Percentiles rank a stretch among this genome's conserved stretches.
phyloP scores from a whole-genome alignment of 2,329 filamentous ascomycete species.

The Alternaria gaisen region DNA sequence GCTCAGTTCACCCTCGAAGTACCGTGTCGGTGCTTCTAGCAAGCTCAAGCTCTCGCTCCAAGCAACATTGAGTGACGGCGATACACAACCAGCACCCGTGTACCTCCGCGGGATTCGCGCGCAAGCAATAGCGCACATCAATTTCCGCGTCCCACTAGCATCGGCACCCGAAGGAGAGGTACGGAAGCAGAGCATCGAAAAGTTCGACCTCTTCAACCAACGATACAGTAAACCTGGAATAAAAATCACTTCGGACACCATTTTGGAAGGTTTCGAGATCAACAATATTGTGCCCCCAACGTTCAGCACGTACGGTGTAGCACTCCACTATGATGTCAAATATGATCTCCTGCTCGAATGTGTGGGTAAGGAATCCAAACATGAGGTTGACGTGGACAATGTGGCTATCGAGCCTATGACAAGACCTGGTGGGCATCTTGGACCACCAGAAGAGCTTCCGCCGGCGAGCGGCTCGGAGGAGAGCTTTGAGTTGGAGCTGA shows the following conservation, averaged over 20 bases:
- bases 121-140: slow-evolving; percentile 22
- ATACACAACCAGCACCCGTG: slow-evolving; percentile 19
- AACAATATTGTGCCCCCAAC: slow-evolving; percentile 26
- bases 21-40: slow-evolving; percentile 23
- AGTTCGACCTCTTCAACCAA: slow-evolving; percentile 31
- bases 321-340: slow-evolving; percentile 26
- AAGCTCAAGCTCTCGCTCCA: slow-evolving; percentile 26
- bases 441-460: slow-evolving; percentile 23
- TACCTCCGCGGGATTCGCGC: slow-evolving; percentile 33
- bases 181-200: slow-evolving; percentile 17
- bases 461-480: slow-evolving; percentile 13
- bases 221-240: slow-evolving; percentile 32
- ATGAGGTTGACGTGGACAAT: slow-evolving; percentile 23
- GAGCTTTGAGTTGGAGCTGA: background rate
- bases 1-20: slow-evolving; percentile 19
- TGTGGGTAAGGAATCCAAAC: slow-evolving; percentile 29
- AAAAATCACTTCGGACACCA: slow-evolving; percentile 15
- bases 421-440: slow-evolving; percentile 26
- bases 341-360: slow-evolving; percentile 31
- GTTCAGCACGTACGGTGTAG: slow-evolving; percentile 31
- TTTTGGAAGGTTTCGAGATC: slow-evolving; percentile 22
- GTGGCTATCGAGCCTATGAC: slow-evolving; percentile 30
- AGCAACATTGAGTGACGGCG: slow-evolving; percentile 12
- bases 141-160: slow-evolving; percentile 24
- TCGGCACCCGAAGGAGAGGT: slow-evolving; percentile 17